Base-by-base conservation (phyloP, 306 rosid genomes). In the Morella rubra region DNA sequence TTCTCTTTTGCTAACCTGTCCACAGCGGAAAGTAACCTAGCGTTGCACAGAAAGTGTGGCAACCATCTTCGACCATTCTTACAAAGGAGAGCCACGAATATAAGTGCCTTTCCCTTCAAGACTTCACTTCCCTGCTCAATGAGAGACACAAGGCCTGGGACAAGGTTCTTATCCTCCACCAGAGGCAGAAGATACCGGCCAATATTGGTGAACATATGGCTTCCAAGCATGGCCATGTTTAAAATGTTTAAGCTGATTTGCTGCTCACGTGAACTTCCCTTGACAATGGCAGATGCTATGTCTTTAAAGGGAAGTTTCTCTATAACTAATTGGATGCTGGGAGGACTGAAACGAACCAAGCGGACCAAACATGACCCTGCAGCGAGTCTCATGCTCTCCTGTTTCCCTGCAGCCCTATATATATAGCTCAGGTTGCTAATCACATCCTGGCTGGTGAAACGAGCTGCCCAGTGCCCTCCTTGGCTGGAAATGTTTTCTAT, bases 361-460 rank as follows among this genome's bases (percentile, higher is more conserved):
- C 99, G 99, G 74, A 92, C 99, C 82, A 95, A 86, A 81, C 97
- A 95, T 52, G 99, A 95, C 49, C 97, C 99, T 79, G 97, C 99
- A 32, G 99, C 91, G 80, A 95, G 97, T 83, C 97, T 90, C 86
- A 87, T 85, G 82, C 91, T 95, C 88, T 92, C 99, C 81, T 85
- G 96, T 84, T 95, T 95, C 81, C 97, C 97, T 54, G 90, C 76
- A 19, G 99, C 99, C 81, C 89, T 87, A 76, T 92, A 92, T 72
- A 95, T 88, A 76, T 95, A 92, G 78, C 92, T 90, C 68, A 95
- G 87, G 80, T 95, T 95, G 61, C 75, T 84, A 73, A 95, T 89
- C 68, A 92, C 83, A 85, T 93, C 97, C 80, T 89, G 97, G 87
- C 93, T 86, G 65, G 87, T 81, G 69, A 92, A 92, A 72, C 97